A percentile compares a stretch with the other conserved stretches of the same genome.
Evolutionary conservation across 352 stramenopile species (phyloP).

Genomic region (Phytophthora sp.): DNA sequence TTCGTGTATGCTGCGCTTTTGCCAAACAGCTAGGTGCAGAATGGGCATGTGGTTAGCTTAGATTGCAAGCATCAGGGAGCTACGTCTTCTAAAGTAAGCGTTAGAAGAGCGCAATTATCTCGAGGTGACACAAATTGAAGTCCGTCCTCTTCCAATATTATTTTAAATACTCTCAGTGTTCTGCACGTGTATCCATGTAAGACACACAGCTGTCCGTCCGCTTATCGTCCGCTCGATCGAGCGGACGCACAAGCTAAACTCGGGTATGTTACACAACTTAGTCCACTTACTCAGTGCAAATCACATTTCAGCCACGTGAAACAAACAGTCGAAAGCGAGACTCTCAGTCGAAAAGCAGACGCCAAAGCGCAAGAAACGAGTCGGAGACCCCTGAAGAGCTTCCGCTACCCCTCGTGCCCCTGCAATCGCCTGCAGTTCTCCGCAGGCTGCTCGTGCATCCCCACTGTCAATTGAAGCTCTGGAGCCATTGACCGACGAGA

Average conservation of each 20-base stretch:
- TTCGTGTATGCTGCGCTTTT: no score
- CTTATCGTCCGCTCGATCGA: conserved; percentile 10
- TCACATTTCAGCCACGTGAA: conserved; percentile 20
- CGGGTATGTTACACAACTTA: conserved; percentile 8
- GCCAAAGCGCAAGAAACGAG: conserved; percentile 24
- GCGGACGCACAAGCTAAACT: neutral
- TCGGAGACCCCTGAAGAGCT: conserved; percentile 25
- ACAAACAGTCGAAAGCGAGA: conserved; percentile 34
- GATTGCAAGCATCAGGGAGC: no score
- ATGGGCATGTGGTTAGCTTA: no score
- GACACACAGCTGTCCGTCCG: conserved; percentile 9
- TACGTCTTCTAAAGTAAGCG: no score
- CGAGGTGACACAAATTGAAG: no score
- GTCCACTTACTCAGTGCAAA: conserved; percentile 28
- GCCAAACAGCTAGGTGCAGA: no score
- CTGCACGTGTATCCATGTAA: conserved; percentile 1
- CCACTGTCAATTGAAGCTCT: conserved; percentile 23
- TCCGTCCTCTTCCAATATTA: no score
- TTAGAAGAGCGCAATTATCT: no score
- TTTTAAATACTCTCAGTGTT: no score
- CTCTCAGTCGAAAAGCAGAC: conserved; percentile 42
- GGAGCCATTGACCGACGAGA: conserved; percentile 19
- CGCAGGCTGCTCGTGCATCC: conserved; percentile 4
- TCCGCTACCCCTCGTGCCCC: conserved; percentile 3
- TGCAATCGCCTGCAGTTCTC: conserved; percentile 10